Base-by-base conservation (phyloP, 1,284 basidiomycete genomes). In the Vanrija sp. region DNA sequence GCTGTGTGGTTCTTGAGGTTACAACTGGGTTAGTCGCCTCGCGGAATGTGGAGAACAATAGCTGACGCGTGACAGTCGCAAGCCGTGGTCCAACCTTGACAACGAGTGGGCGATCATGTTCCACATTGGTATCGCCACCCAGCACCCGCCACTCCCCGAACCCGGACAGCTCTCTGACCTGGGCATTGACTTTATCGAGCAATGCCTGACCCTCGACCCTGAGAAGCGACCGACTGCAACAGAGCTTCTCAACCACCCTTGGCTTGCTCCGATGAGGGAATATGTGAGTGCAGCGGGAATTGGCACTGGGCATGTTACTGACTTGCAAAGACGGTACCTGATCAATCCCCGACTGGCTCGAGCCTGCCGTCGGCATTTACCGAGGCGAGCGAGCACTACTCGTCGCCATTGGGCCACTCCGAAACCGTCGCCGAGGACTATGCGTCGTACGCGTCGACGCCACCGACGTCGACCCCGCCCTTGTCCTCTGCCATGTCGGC, bases 61-160 rank as follows among this genome's bases (percentile, higher is more conserved):
- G 16, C 10, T 38, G 10, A 20, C 25, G 10, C 35, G 35, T 15
- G 14, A 7, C 41, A 64, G 68, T 0, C 86, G 88, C 66, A 92
- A 97, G 68, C 96, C 95, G 0, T 98, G 95, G 95, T 94, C 89
- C 68, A 95, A 97, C 68, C 84, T 98, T 42, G 96, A 98, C 75
- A 98, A 98, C 66, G 95, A 98, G 82, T 98, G 96, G 91, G 93
- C 92, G 6, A 95, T 97, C 77, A 97, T 97, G 94, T 98, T 97
- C 81, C 94, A 97, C 72, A 97, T 97, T 47, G 94, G 95, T 48
- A 92, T 98, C 53, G 91, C 95, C 2, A 95, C 92, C 7, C 89
- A 98, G 68, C 92, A 96, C 68, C 96, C 96, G 8, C 94, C 93
- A 3, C 78, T 99, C 14, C 96, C 96, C 2, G 93, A 97, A 58